Evolutionary conservation across 306 rosid genomes (phyloP), one percentile per base, ranked within the genome.

Genomic region (Lablab purpureus): DNA sequence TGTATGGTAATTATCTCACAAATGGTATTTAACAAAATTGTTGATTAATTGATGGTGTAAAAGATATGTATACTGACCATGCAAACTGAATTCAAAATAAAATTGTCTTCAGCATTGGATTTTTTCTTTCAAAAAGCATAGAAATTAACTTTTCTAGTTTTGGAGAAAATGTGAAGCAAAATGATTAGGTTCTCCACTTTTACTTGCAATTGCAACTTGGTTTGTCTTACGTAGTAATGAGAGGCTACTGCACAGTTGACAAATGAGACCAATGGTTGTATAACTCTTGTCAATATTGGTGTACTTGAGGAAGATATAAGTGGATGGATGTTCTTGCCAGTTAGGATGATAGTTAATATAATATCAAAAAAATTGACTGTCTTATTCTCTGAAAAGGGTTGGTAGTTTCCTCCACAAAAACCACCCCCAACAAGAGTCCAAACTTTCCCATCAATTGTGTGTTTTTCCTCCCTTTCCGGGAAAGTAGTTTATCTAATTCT

Each of bases 291-390:
- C 41, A 59, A 23, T 14, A 6, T 49, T 63, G 62, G 50, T 59
- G 15, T 41, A 54, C n/a, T 17, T 81, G 75, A 23, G 21, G 27
- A 15, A 51, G 5, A 19, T 58, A 10, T 15, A 71, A 84, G 37
- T 80, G 62, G 80, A 72, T 71, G n/a, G n/a, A n/a, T n/a, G 65
- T 65, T 50, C 47, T 49, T 52, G 60, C 87, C 90, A 87, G 79
- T 83, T 32, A 71, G 85, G 82, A 67, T 82, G 86, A 87, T 60
- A 77, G 64, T 41, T 72, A 83, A 86, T 83, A 83, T 70, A 85
- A 37, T 69, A 40, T 19, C 4, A 56, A 28, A 73, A 81, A 67
- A 74, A 25, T 45, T 70, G 0, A 75, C 21, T 59, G 79, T 87
- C 82, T 30, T 75, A 85, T 79, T 85, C 91, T n/a, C 64, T 32